These are phyloP conservation scores for Paramecium pentaurelia DNA, from an alignment of 73 alveolate genomes.

Conservation along the genomic window DNA sequence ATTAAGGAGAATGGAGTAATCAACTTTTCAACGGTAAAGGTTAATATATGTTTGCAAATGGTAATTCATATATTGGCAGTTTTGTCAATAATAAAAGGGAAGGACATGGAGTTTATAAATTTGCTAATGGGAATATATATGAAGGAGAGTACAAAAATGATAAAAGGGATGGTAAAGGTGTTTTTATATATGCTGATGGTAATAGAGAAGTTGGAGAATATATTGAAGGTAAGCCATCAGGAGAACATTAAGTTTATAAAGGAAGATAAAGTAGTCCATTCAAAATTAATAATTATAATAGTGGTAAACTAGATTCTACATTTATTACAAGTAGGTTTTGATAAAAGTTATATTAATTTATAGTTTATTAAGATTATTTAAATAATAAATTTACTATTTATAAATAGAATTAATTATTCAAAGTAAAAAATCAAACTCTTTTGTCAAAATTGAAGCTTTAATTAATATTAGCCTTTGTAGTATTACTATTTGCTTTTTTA, in stretches of 20 bases:
- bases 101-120: conserved; percentile 82
- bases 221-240: conserved; percentile 66
- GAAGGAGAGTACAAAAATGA: conserved; percentile 81
- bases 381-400: no score
- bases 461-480: background rate
- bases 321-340: background rate
- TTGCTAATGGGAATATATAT: conserved; percentile 80
- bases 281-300: background rate
- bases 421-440: background rate
- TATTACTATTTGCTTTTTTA: background rate
- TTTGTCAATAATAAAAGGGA: conserved; percentile 47
- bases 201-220: conserved; percentile 87
- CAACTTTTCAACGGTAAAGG: conserved; percentile 41
- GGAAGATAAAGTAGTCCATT: conserved; percentile 3
- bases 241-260: background rate
- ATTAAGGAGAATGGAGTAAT: conserved; percentile 46
- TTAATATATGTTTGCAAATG: conserved; percentile 12
- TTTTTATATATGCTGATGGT: conserved; percentile 44
- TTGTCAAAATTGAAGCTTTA: background rate
- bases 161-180: conserved; percentile 58
- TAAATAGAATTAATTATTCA: background rate
- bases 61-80: conserved; percentile 56
- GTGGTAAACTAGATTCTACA: background rate
- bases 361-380: no score
- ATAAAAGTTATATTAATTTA: background rate